Conservation (phyloP, 2,329 filamentous ascomycete genomes). For the Hypoxylon sp. region DNA sequence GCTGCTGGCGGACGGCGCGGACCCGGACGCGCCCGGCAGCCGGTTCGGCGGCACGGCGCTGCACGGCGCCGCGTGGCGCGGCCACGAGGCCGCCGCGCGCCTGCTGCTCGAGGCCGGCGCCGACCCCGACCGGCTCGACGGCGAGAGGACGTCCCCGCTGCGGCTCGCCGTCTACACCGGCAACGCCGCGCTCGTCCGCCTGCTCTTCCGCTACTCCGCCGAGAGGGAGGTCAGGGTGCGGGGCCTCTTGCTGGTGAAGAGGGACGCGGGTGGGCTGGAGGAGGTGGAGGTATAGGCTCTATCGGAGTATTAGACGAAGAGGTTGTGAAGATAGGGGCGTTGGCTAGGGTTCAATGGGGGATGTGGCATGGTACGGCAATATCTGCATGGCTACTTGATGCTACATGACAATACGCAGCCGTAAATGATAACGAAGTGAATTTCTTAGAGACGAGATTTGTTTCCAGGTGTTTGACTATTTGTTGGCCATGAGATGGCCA, state of each 20-base stretch:
- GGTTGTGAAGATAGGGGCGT: no score
- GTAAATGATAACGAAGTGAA: no score
- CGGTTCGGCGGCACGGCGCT: slow-evolving; percentile 26
- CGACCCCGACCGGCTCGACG: neutral
- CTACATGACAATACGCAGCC: no score
- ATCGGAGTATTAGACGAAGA: neutral
- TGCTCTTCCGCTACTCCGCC: neutral
- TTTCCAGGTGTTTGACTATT: no score
- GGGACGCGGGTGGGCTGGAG: neutral
- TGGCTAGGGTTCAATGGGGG: neutral
- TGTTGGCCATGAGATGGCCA: no score
- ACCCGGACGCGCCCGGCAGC: slow-evolving; percentile 15
- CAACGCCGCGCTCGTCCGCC: neutral
- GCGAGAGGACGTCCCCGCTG: neutral
- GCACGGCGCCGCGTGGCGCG: slow-evolving; percentile 16
- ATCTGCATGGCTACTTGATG: no score
- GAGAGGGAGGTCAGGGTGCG: neutral
- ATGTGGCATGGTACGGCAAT: no score
- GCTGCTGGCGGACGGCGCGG: neutral
- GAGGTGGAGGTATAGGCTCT: neutral
- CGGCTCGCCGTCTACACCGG: neutral
- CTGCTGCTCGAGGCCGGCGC: slow-evolving; percentile 22
- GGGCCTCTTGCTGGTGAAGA: neutral
- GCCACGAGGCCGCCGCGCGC: slow-evolving; percentile 1
- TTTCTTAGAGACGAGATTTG: no score